Base-by-base conservation (phyloP, 139 green algal species). In the Gonium pectorale region DNA sequence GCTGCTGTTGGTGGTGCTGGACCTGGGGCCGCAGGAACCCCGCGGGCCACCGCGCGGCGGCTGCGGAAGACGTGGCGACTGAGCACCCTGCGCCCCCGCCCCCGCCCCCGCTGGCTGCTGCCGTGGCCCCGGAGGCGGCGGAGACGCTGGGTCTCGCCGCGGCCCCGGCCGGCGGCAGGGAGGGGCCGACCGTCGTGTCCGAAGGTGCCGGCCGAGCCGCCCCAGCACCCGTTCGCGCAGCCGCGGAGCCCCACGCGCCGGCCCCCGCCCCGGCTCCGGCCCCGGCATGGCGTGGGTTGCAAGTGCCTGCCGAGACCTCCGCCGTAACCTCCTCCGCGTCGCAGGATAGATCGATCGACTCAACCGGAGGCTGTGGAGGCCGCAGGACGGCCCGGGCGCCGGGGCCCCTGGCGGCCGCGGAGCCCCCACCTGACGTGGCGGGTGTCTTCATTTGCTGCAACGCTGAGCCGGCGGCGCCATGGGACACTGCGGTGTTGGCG, bases 311-410 rank as follows among this genome's bases (percentile, higher is more conserved):
- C n/a, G n/a, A n/a, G n/a, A n/a, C n/a, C n/a, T n/a, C n/a, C n/a
- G n/a, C n/a, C n/a, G n/a, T n/a, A n/a, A 29, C 74, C 1, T 81
- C 38, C 27, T 9, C 52, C 0, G n/a, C 37, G 29, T 81, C 59
- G 0, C 60, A 15, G 6, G 75, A 82, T 2, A 82, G 75, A 29
- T 82, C 75, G n/a, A 82, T 71, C 17, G 75, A 82, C 40, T 82
- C 75, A 1, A 82, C 60, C 49, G 49, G 46, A 79, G 70, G 33
- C 26, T 41, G 68, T 40, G 11, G 68, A 59, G 8, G 38, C 38
- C 24, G 40, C 38, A 26, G 67, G 67, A n/a, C 38, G 22, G 17
- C 67, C 11, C 19, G 26, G 38, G 67, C 67, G 11, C 5, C 60
- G n/a, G 60, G n/a, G 60, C 13, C 49, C 13, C 13, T 22, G 21